Percentiles rank a stretch among this genome's conserved stretches.
Conservation (phyloP, 2,329 filamentous ascomycete genomes). For the Ascochyta viciae-villosae region DNA sequence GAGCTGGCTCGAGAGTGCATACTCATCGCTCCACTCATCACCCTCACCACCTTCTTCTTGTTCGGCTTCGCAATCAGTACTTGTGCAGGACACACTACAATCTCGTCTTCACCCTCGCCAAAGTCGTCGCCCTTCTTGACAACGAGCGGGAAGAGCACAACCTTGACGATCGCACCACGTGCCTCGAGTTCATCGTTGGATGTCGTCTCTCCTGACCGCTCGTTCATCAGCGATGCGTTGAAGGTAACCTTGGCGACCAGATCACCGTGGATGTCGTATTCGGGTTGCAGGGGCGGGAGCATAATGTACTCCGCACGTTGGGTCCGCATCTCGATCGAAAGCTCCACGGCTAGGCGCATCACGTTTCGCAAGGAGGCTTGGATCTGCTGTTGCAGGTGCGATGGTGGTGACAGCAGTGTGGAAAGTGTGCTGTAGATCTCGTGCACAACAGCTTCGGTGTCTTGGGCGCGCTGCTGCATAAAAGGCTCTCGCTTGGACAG, state of each 20-base stretch:
- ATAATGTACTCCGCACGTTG: slow-evolving; percentile 98
- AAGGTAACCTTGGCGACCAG: slow-evolving; percentile 86
- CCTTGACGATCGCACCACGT: slow-evolving; percentile 78
- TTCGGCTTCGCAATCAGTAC: slow-evolving; percentile 73
- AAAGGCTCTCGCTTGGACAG: slow-evolving; percentile 84
- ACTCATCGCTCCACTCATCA: slow-evolving; percentile 59
- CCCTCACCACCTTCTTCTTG: slow-evolving; percentile 58
- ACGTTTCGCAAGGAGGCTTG: slow-evolving; percentile 86
- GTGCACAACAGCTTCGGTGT: slow-evolving; percentile 94
- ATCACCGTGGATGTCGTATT: slow-evolving; percentile 93
- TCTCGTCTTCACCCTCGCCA: slow-evolving; percentile 89
- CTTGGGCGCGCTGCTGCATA: slow-evolving; percentile 79
- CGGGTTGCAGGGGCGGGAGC: slow-evolving; percentile 91
- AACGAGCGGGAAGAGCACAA: slow-evolving; percentile 94
- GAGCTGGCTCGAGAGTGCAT: slow-evolving; percentile 44
- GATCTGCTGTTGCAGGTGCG: slow-evolving; percentile 79
- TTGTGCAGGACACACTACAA: slow-evolving; percentile 93
- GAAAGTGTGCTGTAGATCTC: slow-evolving; percentile 86
- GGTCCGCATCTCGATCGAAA: slow-evolving; percentile 96
- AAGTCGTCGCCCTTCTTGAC: slow-evolving; percentile 93
- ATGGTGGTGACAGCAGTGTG: slow-evolving; percentile 84
- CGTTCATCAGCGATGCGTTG: slow-evolving; percentile 94
- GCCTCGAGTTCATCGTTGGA: slow-evolving; percentile 83
- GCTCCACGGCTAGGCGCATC: slow-evolving; percentile 83
- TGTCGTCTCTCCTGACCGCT: slow-evolving; percentile 74